A percentile compares a stretch with the other conserved stretches of the same genome.
phyloP scores from a whole-genome alignment of 2,329 filamentous ascomycete genomes.

The Fusarium praegraminearum region DNA sequence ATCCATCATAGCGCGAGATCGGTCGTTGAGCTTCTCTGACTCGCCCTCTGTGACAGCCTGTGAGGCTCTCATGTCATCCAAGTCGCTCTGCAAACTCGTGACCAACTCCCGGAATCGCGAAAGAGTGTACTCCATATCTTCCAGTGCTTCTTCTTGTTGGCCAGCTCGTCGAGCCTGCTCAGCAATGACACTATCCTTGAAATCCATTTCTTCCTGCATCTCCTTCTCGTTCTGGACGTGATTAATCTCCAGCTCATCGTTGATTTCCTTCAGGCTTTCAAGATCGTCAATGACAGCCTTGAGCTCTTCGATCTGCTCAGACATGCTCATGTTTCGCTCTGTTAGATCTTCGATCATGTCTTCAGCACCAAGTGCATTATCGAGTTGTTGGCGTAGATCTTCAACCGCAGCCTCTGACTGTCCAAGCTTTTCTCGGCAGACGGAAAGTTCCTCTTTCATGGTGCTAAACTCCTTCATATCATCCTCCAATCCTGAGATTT shows the following conservation, averaged over 20 bases:
- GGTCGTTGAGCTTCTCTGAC: constrained; percentile 87
- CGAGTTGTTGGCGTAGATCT: constrained; percentile 89
- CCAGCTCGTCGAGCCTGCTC: constrained; percentile 80
- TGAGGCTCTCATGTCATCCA: constrained; percentile 92
- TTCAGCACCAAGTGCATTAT: constrained; percentile 87
- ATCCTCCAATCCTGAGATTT: constrained; percentile 79
- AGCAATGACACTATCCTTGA: constrained; percentile 84
- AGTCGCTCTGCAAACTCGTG: constrained; percentile 82
- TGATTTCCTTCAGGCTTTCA: constrained; percentile 89
- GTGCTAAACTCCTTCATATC: constrained; percentile 76
- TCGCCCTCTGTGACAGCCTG: constrained; percentile 93
- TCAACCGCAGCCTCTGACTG: constrained; percentile 81
- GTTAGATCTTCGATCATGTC: constrained; percentile 94
- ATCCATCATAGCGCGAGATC: constrained; percentile 95
- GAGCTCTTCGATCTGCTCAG: constrained; percentile 85
- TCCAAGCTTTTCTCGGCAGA: constrained; percentile 77
- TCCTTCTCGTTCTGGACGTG: constrained; percentile 95
- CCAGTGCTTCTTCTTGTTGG: constrained; percentile 82
- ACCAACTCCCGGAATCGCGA: constrained; percentile 91
- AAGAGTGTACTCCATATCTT: constrained; percentile 91
- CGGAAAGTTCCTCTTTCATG: constrained; percentile 76
- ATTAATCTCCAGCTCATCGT: constrained; percentile 93
- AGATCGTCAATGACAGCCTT: constrained; percentile 86
- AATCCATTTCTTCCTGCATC: constrained; percentile 92
- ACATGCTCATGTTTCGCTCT: constrained; percentile 85